Percentiles rank a stretch among this genome's conserved stretches.
Conservation (phyloP, 176 grass and related monocot genomes). For the Oryza nivara region DNA sequence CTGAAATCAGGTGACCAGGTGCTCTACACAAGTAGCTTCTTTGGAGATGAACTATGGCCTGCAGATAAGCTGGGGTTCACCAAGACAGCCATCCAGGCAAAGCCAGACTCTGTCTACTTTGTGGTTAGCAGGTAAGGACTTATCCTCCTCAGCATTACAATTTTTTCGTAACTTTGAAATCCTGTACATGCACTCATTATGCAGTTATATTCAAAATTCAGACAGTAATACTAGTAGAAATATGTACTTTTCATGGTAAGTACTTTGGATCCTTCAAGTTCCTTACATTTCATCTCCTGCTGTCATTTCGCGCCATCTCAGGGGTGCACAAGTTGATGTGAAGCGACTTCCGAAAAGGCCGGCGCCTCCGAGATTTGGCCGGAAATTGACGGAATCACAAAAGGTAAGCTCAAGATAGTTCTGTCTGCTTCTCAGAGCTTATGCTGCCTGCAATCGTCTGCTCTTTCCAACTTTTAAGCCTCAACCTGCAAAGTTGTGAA, state of each 20-base stretch:
- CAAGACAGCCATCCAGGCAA: conserved; percentile 96
- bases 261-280: neutral
- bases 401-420: conserved; percentile 57
- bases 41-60: conserved; percentile 94
- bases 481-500: conserved; percentile 13
- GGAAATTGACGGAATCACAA: conserved; percentile 78
- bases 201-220: neutral
- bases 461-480: neutral
- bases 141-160: neutral
- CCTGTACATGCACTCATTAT: neutral
- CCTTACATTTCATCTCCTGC: neutral
- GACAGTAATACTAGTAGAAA: neutral
- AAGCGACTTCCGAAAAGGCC: conserved; percentile 85
- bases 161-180: neutral
- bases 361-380: conserved; percentile 82
- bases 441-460: neutral
- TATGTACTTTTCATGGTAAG: conserved; percentile 20
- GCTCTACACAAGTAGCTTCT: conserved; percentile 94
- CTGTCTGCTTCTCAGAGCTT: neutral
- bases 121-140: conserved; percentile 76
- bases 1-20: conserved; percentile 84
- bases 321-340: conserved; percentile 80
- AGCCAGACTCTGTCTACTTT: conserved; percentile 95
- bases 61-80: conserved; percentile 99
- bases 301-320: conserved; percentile 36